phyloP scores from a whole-genome alignment of 129 eudicot genomes.

The Flaveria robusta region DNA sequence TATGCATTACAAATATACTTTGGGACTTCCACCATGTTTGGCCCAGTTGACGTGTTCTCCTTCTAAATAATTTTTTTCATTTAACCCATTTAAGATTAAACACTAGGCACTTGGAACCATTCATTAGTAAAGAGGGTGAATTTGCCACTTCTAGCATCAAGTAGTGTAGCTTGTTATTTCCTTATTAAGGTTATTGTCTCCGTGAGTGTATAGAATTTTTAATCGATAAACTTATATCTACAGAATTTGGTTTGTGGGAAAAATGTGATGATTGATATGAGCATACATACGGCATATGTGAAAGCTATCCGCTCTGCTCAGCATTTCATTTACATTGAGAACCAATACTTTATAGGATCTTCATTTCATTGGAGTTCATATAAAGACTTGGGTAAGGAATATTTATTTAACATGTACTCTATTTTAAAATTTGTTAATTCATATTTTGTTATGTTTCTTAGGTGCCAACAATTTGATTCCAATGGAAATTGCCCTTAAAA shows the following conservation, averaged over 20 bases:
- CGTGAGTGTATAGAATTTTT: not conserved
- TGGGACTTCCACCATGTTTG: not conserved
- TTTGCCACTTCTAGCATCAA: conserved; percentile 3
- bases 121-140: not conserved
- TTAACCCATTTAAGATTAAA: not conserved
- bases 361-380: conserved; percentile 73
- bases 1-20: not conserved
- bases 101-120: too few relatives aligned
- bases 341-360: conserved; percentile 87
- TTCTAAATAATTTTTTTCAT: not conserved
- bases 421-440: conserved; percentile 11
- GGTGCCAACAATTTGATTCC: conserved; percentile 95
- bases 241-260: conserved; percentile 91
- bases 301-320: conserved; percentile 91
- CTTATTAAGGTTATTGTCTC: not conserved
- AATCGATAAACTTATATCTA: not conserved
- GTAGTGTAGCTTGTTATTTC: not conserved
- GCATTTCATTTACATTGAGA: conserved; percentile 81
- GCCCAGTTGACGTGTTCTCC: not conserved
- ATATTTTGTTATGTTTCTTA: conserved; percentile 33
- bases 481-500: conserved; percentile 85
- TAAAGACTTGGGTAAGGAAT: conserved; percentile 61
- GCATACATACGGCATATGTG: conserved; percentile 88
- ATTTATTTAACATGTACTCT: not conserved
- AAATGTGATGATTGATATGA: conserved; percentile 86